Percentiles rank a stretch among this genome's conserved stretches.
These are phyloP conservation scores for Clonostachys chloroleuca DNA, from an alignment of 2,329 filamentous ascomycete species.

Conservation along the genomic window DNA sequence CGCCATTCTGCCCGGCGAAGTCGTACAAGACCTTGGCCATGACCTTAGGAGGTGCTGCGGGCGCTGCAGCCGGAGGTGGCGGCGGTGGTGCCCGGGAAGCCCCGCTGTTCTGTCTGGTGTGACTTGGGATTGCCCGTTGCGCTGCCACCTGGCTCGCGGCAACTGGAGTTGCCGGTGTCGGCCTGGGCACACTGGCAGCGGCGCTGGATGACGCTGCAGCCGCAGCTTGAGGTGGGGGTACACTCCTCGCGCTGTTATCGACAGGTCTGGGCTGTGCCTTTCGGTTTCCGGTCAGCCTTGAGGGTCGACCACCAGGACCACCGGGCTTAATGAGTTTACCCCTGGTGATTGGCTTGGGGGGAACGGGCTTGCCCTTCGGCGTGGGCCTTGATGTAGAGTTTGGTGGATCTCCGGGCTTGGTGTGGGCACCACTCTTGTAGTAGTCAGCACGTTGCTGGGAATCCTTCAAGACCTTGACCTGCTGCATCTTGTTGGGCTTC, in stretches of 20 bases:
- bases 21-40: conserved; percentile 91
- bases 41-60: conserved; percentile 52
- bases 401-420: conserved; percentile 75
- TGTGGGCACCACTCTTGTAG: conserved; percentile 94
- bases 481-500: conserved; percentile 88
- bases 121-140: conserved; percentile 29
- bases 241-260: conserved; percentile 18
- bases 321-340: conserved; percentile 90
- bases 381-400: conserved; percentile 80
- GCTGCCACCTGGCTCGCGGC: conserved; percentile 13
- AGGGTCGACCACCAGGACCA: conserved; percentile 76
- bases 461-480: conserved; percentile 89
- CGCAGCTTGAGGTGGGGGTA: conserved; percentile 26
- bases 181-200: conserved; percentile 15
- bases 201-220: conserved; percentile 17
- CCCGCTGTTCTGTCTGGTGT: conserved; percentile 49
- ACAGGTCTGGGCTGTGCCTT: conserved; percentile 37
- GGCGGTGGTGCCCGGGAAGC: conserved; percentile 55
- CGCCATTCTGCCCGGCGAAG: conserved; percentile 81
- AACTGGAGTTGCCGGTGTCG: conserved; percentile 19
- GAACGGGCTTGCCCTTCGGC: conserved; percentile 80
- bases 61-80: conserved; percentile 62
- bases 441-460: conserved; percentile 70
- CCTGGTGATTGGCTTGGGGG: conserved; percentile 85
- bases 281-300: conserved; percentile 57